These are phyloP conservation scores for Phytophthora brassicae DNA, from an alignment of 352 stramenopile species.

Conservation along the genomic window DNA sequence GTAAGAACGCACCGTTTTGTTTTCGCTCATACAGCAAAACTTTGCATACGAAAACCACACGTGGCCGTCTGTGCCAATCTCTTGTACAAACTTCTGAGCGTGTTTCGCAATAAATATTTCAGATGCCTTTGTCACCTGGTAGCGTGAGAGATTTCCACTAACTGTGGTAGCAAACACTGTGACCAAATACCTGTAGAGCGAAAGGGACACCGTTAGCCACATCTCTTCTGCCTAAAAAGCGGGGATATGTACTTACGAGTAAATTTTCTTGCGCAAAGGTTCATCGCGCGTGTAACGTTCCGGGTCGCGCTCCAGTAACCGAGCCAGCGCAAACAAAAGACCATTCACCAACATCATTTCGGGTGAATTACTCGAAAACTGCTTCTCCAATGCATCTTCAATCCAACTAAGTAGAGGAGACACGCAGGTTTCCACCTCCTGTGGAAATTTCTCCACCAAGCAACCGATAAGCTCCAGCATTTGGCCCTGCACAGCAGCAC, in stretches of 20 bases:
- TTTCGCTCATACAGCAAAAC: constrained; percentile 63
- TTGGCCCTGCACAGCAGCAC: constrained; percentile 37
- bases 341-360: constrained; percentile 82
- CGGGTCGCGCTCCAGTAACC: constrained; percentile 52
- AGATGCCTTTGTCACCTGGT: constrained; percentile 67
- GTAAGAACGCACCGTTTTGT: constrained; percentile 58
- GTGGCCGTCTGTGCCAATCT: constrained; percentile 55
- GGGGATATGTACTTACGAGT: constrained; percentile 49
- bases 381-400: constrained; percentile 71
- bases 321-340: constrained; percentile 58
- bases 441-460: constrained; percentile 53
- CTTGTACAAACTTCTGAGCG: constrained; percentile 39
- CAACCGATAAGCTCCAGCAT: constrained; percentile 67
- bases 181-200: constrained; percentile 50
- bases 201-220: constrained; percentile 4
- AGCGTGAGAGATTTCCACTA: constrained; percentile 61
- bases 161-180: constrained; percentile 62
- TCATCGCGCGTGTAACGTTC: constrained; percentile 47
- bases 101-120: constrained; percentile 57
- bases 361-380: constrained; percentile 61
- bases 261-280: constrained; percentile 55
- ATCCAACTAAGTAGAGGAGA: constrained; percentile 58
- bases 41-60: constrained; percentile 75
- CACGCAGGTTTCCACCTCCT: constrained; percentile 33
- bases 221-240: background rate